Evolutionary conservation across 2,329 filamentous ascomycete species (phyloP).

Genomic region (Nannizzia gypsea): DNA sequence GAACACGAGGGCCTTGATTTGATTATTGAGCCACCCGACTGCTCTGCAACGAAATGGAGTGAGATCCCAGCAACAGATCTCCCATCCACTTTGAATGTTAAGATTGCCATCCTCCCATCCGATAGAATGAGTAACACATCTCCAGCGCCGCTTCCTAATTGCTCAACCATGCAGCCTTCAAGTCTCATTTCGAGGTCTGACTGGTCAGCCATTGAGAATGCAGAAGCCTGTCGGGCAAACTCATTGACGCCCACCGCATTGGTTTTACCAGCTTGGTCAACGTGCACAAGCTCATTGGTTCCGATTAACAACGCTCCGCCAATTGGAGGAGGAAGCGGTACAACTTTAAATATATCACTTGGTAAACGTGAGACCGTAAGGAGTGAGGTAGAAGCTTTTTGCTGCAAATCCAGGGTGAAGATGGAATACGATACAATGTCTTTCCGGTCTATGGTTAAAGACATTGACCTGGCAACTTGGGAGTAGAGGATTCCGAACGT

Average conservation of each 20-base stretch:
- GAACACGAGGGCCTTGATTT: conserved; percentile 56
- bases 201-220: conserved; percentile 78
- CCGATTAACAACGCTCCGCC: conserved; percentile 82
- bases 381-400: conserved; percentile 84
- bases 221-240: conserved; percentile 70
- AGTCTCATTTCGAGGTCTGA: conserved; percentile 66
- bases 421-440: conserved; percentile 86
- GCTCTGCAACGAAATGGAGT: conserved; percentile 52
- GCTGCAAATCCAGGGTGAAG: conserved; percentile 86
- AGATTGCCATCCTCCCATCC: conserved; percentile 59
- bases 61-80: conserved; percentile 78
- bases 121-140: conserved; percentile 75
- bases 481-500: conserved; percentile 92
- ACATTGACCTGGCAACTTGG: conserved; percentile 57
- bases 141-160: conserved; percentile 62
- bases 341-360: conserved; percentile 70
- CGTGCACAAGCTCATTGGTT: conserved; percentile 80
- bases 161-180: conserved; percentile 68
- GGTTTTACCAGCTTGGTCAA: conserved; percentile 89
- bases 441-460: conserved; percentile 61
- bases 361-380: conserved; percentile 76
- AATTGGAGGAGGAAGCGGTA: conserved; percentile 73
- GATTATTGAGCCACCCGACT: conserved; percentile 53
- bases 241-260: conserved; percentile 88
- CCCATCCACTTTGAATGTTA: conserved; percentile 79